phyloP scores from a whole-genome alignment of 1,139 yeast genomes.

The Pichia inconspicua region DNA sequence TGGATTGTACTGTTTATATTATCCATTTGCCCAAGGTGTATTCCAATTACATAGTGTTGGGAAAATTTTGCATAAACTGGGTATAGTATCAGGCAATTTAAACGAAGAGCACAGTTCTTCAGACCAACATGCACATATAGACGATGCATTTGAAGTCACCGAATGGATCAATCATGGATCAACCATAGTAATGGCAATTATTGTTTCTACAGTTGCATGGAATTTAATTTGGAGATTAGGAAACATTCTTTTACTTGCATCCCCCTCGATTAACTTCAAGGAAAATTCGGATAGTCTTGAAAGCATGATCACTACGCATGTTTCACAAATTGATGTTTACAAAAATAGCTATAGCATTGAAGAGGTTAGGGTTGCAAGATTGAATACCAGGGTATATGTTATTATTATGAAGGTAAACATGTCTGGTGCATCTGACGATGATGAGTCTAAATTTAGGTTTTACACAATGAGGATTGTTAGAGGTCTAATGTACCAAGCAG shows the following conservation, averaged over 20 bases:
- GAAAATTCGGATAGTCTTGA: slow-evolving; percentile 27
- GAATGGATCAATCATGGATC: slow-evolving; percentile 39
- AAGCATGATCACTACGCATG: slow-evolving; percentile 31
- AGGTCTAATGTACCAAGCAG: slow-evolving; percentile 20
- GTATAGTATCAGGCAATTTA: slow-evolving; percentile 1
- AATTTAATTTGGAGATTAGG: slow-evolving; percentile 45
- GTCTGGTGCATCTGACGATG: slow-evolving; percentile 66
- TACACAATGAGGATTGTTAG: slow-evolving; percentile 45
- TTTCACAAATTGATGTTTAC: slow-evolving; percentile 42
- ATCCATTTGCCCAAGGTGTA: slow-evolving; percentile 20
- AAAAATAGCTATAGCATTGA: slow-evolving; percentile 42
- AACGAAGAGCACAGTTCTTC: not conserved
- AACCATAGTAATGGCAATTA: slow-evolving; percentile 41
- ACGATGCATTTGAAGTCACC: slow-evolving; percentile 8
- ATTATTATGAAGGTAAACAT: slow-evolving; percentile 48
- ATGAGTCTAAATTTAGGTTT: slow-evolving; percentile 49
- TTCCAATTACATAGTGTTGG: slow-evolving; percentile 2
- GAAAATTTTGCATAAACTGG: not conserved
- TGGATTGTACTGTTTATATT: slow-evolving; percentile 31
- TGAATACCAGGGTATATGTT: slow-evolving; percentile 51
- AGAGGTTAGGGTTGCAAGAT: slow-evolving; percentile 49
- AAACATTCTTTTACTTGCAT: slow-evolving; percentile 44
- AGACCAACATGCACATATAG: slow-evolving; percentile 6
- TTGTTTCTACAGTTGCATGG: slow-evolving; percentile 50
- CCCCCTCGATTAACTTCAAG: slow-evolving; percentile 31